These are phyloP conservation scores for Carex parvula DNA, from an alignment of 176 grass and related monocot genomes.

Conservation along the genomic window DNA sequence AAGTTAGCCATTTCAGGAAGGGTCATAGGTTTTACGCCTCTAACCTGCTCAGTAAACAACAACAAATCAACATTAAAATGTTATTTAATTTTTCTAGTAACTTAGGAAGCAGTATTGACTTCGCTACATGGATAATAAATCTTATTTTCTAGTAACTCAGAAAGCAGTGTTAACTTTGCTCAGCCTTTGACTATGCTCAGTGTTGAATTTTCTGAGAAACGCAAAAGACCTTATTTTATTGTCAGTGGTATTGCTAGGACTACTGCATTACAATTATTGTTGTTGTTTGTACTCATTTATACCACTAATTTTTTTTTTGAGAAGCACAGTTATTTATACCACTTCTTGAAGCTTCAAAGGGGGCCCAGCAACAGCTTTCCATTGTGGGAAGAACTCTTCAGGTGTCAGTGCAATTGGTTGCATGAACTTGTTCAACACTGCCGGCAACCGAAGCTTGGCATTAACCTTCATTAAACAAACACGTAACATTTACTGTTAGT, in stretches of 20 bases:
- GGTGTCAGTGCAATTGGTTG: conserved; percentile 73
- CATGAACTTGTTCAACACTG: conserved; percentile 88
- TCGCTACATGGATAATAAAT: neutral
- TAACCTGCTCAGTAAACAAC: conserved; percentile 27
- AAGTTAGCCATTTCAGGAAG: conserved; percentile 81
- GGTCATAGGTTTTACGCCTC: conserved; percentile 80
- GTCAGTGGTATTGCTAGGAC: neutral
- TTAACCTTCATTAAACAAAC: conserved; percentile 62
- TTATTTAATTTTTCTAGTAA: neutral
- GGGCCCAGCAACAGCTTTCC: conserved; percentile 82
- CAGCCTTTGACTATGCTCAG: neutral
- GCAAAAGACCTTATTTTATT: neutral
- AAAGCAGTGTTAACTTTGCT: neutral
- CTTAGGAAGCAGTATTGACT: neutral
- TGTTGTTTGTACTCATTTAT: neutral
- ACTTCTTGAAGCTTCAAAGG: conserved; percentile 97
- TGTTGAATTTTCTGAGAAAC: neutral
- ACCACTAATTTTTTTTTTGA: too few relatives aligned
- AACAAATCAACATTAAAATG: conserved; percentile 6
- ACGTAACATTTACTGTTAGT: neutral
- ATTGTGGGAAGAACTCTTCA: conserved; percentile 93
- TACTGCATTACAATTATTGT: neutral
- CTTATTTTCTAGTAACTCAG: too few relatives aligned
- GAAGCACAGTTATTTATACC: conserved; percentile 23
- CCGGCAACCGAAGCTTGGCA: conserved; percentile 69